Evolutionary conservation across 2,329 filamentous ascomycete genomes (phyloP).

Genomic region (Neonectria faginata): DNA sequence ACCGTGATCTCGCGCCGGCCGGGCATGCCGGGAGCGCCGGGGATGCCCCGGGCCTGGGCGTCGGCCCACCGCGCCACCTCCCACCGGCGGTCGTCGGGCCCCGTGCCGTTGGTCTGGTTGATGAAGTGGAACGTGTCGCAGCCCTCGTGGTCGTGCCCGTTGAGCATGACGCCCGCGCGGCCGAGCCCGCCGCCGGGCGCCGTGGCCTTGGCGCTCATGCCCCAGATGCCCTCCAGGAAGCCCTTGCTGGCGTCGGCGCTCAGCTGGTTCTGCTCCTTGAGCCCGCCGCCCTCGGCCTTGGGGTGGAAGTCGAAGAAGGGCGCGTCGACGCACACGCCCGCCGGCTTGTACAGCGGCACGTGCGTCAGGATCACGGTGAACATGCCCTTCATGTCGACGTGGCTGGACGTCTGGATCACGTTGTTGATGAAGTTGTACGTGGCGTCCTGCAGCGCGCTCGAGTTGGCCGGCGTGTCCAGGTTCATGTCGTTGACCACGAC

Average conservation of each 20-base stretch:
- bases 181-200: slow-evolving; percentile 73
- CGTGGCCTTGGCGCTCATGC: slow-evolving; percentile 72
- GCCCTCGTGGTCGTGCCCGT: slow-evolving; percentile 94
- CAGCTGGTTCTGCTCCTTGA: slow-evolving; percentile 93
- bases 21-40: slow-evolving; percentile 60
- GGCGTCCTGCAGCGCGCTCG: slow-evolving; percentile 74
- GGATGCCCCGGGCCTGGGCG: slow-evolving; percentile 56
- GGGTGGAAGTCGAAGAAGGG: slow-evolving; percentile 86
- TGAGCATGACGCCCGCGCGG: slow-evolving; percentile 82
- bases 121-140: slow-evolving; percentile 91
- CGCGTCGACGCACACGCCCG: slow-evolving; percentile 84
- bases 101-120: slow-evolving; percentile 66
- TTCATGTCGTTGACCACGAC: slow-evolving; percentile 94
- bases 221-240: slow-evolving; percentile 87
- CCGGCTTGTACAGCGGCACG: slow-evolving; percentile 86
- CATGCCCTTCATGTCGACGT: slow-evolving; percentile 71
- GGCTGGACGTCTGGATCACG: slow-evolving; percentile 71
- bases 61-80: slow-evolving; percentile 61
- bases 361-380: slow-evolving; percentile 92
- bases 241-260: slow-evolving; percentile 77
- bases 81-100: slow-evolving; percentile 59
- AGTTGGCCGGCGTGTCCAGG: slow-evolving; percentile 83
- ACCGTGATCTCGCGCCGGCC: slow-evolving; percentile 91
- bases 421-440: slow-evolving; percentile 83
- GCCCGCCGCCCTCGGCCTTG: slow-evolving; percentile 72